These are phyloP conservation scores for Blastobotrys proliferans DNA, from an alignment of 1,139 yeast genomes.

Conservation along the genomic window DNA sequence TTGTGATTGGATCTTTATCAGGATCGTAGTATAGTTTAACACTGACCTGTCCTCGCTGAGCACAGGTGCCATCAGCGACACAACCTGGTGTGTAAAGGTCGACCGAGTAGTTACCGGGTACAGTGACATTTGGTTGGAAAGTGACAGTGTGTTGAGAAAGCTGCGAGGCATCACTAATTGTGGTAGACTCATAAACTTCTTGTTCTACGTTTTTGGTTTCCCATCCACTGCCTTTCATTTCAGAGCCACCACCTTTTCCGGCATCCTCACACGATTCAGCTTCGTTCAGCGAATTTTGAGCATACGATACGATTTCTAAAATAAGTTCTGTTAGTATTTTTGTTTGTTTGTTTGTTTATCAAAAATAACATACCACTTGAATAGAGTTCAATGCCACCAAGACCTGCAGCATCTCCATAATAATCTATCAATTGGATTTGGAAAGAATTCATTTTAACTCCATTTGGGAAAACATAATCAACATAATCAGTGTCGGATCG, in stretches of 20 bases:
- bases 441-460: slow-evolving; percentile 56
- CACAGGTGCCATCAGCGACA: slow-evolving; percentile 61
- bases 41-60: slow-evolving; percentile 67
- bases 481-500: slow-evolving; percentile 52
- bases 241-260: slow-evolving; percentile 19
- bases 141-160: slow-evolving; percentile 44
- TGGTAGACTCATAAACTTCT: slow-evolving; percentile 36
- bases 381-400: slow-evolving; percentile 70
- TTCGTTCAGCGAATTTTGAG: slow-evolving; percentile 68
- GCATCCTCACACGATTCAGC: slow-evolving; percentile 42
- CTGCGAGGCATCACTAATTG: slow-evolving; percentile 35
- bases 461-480: slow-evolving; percentile 78
- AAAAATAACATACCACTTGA: slow-evolving; percentile 48
- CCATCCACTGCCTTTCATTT: slow-evolving; percentile 28
- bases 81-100: slow-evolving; percentile 88
- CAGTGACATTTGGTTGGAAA: slow-evolving; percentile 66
- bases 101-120: slow-evolving; percentile 71
- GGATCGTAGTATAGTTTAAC: slow-evolving; percentile 55
- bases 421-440: slow-evolving; percentile 66
- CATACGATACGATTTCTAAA: slow-evolving; percentile 53
- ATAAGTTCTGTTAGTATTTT: slow-evolving; percentile 1
- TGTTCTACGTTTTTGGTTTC: slow-evolving; percentile 22
- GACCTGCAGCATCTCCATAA: slow-evolving; percentile 64
- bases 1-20: slow-evolving; percentile 38
- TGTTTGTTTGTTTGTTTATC: neutral